Evolutionary conservation across 208 protist species (phyloP).

Genomic region (Trypanosoma boissoni): DNA sequence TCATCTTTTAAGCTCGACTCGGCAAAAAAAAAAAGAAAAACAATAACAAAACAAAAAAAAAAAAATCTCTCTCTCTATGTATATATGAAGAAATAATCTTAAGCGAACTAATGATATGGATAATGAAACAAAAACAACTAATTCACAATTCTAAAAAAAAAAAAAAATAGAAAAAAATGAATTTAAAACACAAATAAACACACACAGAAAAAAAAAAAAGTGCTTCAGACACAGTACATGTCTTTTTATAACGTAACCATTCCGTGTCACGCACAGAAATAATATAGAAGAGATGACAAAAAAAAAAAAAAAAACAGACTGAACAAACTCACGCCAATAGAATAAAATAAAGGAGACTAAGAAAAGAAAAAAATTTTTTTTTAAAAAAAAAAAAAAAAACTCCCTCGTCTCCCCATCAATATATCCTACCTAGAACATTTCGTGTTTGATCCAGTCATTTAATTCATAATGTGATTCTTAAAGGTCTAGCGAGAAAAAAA

Average conservation of each 20-base stretch:
- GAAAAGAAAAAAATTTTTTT: conserved; percentile 12
- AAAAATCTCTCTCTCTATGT: too few species aligned
- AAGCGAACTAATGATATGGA: too few species aligned
- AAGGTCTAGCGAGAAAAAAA: too few species aligned
- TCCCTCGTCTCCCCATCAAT: not conserved
- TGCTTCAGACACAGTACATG: not conserved
- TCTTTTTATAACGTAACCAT: not conserved
- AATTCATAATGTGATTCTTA: too few species aligned
- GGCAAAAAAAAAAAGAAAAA: not conserved
- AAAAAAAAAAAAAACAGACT: conserved; percentile 10
- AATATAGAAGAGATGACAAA: conserved; percentile 11
- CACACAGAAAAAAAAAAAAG: not conserved
- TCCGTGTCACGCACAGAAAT: not conserved
- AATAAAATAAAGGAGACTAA: conserved; percentile 18
- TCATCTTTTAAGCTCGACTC: not conserved
- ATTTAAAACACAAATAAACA: conserved; percentile 2
- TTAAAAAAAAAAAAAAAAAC: not conserved
- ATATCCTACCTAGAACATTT: too few species aligned
- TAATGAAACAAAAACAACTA: too few species aligned
- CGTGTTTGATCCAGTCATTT: too few species aligned
- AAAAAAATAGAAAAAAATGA: too few species aligned
- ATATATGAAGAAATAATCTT: too few species aligned
- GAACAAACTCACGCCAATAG: not conserved
- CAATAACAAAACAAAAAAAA: conserved; percentile 2
- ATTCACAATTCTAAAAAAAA: too few species aligned